Percentiles rank a stretch among this genome's conserved stretches.
These are phyloP conservation scores for Coemansia sp. DNA, from an alignment of 192 early-diverging fungal species.

Conservation along the genomic window DNA sequence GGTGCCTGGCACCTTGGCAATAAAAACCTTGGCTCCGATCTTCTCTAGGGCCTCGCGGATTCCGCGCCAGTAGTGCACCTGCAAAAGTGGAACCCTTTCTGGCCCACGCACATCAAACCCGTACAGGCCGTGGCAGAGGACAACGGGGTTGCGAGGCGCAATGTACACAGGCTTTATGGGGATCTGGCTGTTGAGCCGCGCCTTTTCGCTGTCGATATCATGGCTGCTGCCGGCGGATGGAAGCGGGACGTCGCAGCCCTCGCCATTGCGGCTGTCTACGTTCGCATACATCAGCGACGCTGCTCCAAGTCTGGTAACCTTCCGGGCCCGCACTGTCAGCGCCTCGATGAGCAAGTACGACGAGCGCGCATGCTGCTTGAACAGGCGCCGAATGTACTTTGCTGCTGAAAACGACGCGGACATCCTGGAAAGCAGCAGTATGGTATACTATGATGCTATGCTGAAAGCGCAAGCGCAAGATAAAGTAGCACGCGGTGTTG, in stretches of 20 bases:
- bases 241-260: neutral
- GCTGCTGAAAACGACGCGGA: conserved; percentile 34
- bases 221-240: neutral
- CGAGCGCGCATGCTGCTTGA: conserved; percentile 23
- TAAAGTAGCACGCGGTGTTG: neutral
- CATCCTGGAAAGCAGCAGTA: conserved; percentile 10
- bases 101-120: conserved; percentile 88
- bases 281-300: conserved; percentile 41
- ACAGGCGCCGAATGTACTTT: conserved; percentile 30
- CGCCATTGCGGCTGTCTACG: conserved; percentile 3
- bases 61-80: conserved; percentile 84
- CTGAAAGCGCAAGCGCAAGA: neutral
- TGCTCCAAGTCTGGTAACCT: conserved; percentile 27
- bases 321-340: conserved; percentile 19
- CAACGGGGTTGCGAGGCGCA: conserved; percentile 75
- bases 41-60: conserved; percentile 74
- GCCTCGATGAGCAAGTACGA: conserved; percentile 15
- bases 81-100: conserved; percentile 71
- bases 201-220: conserved; percentile 15
- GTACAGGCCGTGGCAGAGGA: conserved; percentile 88
- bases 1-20: conserved; percentile 74
- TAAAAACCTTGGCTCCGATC: conserved; percentile 78
- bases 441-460: neutral
- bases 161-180: conserved; percentile 67
- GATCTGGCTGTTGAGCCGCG: conserved; percentile 40